Evolutionary conservation across 2,329 filamentous ascomycete species (phyloP).

Genomic region (Ramularia endophylla): DNA sequence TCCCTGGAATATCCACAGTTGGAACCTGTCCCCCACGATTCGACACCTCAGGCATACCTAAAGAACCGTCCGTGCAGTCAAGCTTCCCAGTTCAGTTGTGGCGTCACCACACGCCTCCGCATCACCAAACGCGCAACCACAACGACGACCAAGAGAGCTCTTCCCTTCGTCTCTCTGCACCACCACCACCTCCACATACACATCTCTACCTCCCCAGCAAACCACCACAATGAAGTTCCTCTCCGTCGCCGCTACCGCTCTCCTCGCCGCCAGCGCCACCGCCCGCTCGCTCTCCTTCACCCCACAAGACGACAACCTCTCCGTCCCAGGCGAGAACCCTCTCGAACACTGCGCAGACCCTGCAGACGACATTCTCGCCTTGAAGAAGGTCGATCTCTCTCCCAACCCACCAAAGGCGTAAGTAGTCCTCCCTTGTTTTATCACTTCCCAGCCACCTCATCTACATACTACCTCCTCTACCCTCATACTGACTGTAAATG

Average conservation of each 20-base stretch:
- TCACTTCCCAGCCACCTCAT: slow-evolving; percentile 2
- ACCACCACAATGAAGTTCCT: slow-evolving; percentile 28
- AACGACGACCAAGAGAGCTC: background rate
- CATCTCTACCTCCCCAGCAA: background rate
- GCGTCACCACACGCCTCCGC: no score
- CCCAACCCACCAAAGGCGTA: slow-evolving; percentile 89
- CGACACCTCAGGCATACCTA: no score
- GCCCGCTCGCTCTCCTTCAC: slow-evolving; percentile 23
- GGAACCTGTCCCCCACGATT: no score
- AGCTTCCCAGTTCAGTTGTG: no score
- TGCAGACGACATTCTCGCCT: slow-evolving; percentile 62
- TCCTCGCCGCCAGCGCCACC: slow-evolving; percentile 26
- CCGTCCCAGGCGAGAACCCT: slow-evolving; percentile 80
- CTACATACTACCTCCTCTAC: background rate
- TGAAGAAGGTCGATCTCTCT: slow-evolving; percentile 70
- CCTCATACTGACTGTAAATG: slow-evolving; percentile 1
- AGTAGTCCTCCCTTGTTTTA: slow-evolving; percentile 9
- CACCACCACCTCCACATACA: slow-evolving; percentile 4
- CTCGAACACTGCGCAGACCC: slow-evolving; percentile 72
- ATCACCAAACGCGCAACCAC: no score
- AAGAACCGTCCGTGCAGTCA: no score
- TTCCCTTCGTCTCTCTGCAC: background rate
- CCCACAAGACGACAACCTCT: slow-evolving; percentile 41
- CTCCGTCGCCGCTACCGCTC: slow-evolving; percentile 20
- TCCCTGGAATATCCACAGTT: no score